These are phyloP conservation scores for Clathrus columnatus DNA, from an alignment of 768 basidiomycete genomes.

Conservation along the genomic window DNA sequence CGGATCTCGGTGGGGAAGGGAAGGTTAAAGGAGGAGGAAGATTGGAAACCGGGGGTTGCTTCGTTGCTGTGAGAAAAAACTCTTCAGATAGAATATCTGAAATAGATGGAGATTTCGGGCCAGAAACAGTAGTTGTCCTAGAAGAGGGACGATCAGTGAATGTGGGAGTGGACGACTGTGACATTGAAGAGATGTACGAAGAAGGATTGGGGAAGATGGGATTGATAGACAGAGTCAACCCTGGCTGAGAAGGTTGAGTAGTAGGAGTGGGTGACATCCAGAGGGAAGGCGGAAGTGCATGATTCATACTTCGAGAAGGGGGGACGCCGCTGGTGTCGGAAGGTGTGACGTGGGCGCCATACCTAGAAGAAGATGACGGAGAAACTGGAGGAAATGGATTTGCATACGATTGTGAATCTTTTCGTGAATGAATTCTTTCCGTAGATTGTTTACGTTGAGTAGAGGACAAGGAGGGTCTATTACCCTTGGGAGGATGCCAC, in stretches of 20 bases:
- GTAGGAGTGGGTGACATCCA: constrained; percentile 75
- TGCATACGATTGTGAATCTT: neutral
- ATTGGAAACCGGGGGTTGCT: constrained; percentile 37
- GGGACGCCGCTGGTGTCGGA: neutral
- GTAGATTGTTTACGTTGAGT: neutral
- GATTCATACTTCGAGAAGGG: neutral
- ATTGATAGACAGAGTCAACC: neutral
- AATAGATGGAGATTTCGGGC: constrained; percentile 36
- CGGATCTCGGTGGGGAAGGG: constrained; percentile 38
- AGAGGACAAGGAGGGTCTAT: neutral
- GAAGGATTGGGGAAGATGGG: constrained; percentile 24
- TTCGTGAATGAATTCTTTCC: neutral
- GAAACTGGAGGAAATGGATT: neutral
- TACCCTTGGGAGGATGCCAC: neutral
- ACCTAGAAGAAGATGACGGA: neutral
- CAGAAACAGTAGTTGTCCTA: constrained; percentile 21
- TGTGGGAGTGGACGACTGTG: constrained; percentile 24
- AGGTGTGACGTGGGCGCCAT: neutral
- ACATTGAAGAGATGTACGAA: constrained; percentile 32
- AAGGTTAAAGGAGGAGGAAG: constrained; percentile 26
- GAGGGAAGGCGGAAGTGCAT: constrained; percentile 59
- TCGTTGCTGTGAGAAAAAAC: constrained; percentile 33
- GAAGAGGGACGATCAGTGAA: constrained; percentile 20
- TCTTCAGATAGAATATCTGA: constrained; percentile 66
- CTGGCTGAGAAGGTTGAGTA: constrained; percentile 15